Percentiles rank a stretch among this genome's conserved stretches.
phyloP scores from a whole-genome alignment of 2,329 filamentous ascomycete species.

The Hypoxylon rubiginosum region DNA sequence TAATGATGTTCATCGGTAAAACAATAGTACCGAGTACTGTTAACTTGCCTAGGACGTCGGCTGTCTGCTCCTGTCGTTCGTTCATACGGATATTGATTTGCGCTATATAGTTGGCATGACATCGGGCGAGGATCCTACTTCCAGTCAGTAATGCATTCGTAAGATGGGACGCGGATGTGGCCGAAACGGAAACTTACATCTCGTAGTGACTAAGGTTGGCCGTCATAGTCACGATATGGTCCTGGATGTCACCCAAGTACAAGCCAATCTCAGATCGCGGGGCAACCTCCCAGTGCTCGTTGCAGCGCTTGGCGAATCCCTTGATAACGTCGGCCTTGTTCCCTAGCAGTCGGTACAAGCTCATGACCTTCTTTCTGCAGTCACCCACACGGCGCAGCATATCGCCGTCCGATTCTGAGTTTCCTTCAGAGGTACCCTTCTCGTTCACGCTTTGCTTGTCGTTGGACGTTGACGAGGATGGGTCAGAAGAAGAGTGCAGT shows the following conservation, averaged over 20 bases:
- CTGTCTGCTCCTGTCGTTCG: conserved; percentile 94
- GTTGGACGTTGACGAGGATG: conserved; percentile 55
- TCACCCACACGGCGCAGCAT: conserved; percentile 95
- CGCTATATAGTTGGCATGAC: conserved; percentile 97
- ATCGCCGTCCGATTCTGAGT: conserved; percentile 71
- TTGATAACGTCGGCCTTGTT: conserved; percentile 99
- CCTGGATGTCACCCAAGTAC: conserved; percentile 97
- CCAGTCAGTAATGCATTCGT: conserved; percentile 28
- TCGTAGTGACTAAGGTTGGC: conserved; percentile 96
- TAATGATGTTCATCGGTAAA: conserved; percentile 98
- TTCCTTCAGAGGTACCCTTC: conserved; percentile 60
- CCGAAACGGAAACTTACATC: conserved; percentile 77
- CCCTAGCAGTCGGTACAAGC: conserved; percentile 88
- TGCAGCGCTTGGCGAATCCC: conserved; percentile 97
- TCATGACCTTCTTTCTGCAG: conserved; percentile 97
- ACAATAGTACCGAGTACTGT: conserved; percentile 98
- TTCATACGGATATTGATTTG: conserved; percentile 99
- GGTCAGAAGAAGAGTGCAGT: conserved; percentile 75
- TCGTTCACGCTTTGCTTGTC: conserved; percentile 59
- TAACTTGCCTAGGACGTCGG: conserved; percentile 92
- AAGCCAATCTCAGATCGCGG: conserved; percentile 96
- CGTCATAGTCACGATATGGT: conserved; percentile 99
- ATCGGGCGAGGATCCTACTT: conserved; percentile 83
- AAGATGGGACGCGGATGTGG: background rate
- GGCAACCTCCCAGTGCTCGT: conserved; percentile 97